Evolutionary conservation across 2,329 filamentous ascomycete species (phyloP).

Genomic region (Epichloe gansuensis): DNA sequence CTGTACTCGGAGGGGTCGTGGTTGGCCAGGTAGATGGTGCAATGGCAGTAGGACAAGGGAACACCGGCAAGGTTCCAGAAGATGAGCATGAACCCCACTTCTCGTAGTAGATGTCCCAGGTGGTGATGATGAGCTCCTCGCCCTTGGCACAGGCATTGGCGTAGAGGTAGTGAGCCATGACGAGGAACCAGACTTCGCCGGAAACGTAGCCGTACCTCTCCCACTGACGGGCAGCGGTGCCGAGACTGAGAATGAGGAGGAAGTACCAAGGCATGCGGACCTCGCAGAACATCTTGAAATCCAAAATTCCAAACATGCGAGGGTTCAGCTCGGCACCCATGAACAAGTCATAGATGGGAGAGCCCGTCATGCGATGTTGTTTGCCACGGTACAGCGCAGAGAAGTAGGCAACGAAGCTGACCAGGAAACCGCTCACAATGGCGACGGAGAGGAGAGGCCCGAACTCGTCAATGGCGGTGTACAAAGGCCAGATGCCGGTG

Average conservation of each 20-base stretch:
- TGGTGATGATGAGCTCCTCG: slow-evolving; percentile 80
- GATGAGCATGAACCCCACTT: slow-evolving; percentile 96
- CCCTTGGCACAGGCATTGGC: slow-evolving; percentile 87
- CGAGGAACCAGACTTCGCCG: slow-evolving; percentile 69
- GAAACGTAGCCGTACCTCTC: slow-evolving; percentile 78
- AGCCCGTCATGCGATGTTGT: slow-evolving; percentile 83
- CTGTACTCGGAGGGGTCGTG: slow-evolving; percentile 66
- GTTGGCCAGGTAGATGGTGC: slow-evolving; percentile 79
- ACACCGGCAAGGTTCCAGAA: slow-evolving; percentile 96
- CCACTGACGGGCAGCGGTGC: slow-evolving; percentile 69
- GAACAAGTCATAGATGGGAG: slow-evolving; percentile 76
- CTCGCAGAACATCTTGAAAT: slow-evolving; percentile 95
- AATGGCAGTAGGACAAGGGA: slow-evolving; percentile 85
- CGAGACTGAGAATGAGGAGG: slow-evolving; percentile 64
- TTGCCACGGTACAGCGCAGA: slow-evolving; percentile 71
- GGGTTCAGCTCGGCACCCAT: slow-evolving; percentile 84
- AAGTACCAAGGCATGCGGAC: slow-evolving; percentile 90
- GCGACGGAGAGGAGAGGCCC: slow-evolving; percentile 86
- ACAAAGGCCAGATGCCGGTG: slow-evolving; percentile 74
- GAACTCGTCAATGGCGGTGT: slow-evolving; percentile 90
- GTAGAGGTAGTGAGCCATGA: slow-evolving; percentile 86
- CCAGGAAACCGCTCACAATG: slow-evolving; percentile 78
- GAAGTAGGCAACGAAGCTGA: slow-evolving; percentile 73
- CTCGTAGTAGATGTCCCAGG: slow-evolving; percentile 94
- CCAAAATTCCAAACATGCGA: slow-evolving; percentile 70